Base-by-base conservation (phyloP, 176 grass and related monocot species). In the Tillandsia leiboldiana region DNA sequence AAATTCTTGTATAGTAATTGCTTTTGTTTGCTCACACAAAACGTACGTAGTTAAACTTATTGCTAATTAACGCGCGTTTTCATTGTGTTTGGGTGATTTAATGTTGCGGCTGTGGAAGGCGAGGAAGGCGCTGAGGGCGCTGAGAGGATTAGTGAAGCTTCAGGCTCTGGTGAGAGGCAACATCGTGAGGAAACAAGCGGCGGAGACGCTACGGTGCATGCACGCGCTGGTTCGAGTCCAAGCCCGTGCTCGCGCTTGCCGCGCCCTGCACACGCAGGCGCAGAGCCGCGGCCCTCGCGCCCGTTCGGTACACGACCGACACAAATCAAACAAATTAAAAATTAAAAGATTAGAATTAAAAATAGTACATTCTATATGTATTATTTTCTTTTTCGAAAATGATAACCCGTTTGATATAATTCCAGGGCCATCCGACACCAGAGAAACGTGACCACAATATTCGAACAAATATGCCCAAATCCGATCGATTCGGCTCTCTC, bases 191-290 rank as follows among this genome's bases (percentile, higher is more conserved):
- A 84, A 91, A 77, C 90, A 99, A 76, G 90, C 94, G 33, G 89
- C 90, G 14, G 89, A 99, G 84, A 90, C 94, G 15, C 78, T 99
- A 20, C 87, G 94, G 24, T 90, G 94, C 94, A 99, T 99, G 94
- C 82, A 93, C 53, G 94, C 94, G 3, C 80, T 99, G 72, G 82
- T 88, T 23, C 77, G 94, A 48, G 90, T 90, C 48, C 94, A 99
- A 78, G 59, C 84, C 20, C 84, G 87, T 18, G 90, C 94, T 2
- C 81, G 89, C 23, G 81, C 86, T 4, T 86, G 42, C n/a, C 82
- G 91, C 2, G 80, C 72, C 8, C 79, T 77, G 68, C 78, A 75
- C 26, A 24, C 24, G 24, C 24, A 24, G 20, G 84, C 81, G 17
- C 74, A 81, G 22, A 70, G 74, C 0, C 18, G 14, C 52, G 51